These are phyloP conservation scores for Cyclocybe aegerita DNA, from an alignment of 768 basidiomycete genomes.

Conservation along the genomic window DNA sequence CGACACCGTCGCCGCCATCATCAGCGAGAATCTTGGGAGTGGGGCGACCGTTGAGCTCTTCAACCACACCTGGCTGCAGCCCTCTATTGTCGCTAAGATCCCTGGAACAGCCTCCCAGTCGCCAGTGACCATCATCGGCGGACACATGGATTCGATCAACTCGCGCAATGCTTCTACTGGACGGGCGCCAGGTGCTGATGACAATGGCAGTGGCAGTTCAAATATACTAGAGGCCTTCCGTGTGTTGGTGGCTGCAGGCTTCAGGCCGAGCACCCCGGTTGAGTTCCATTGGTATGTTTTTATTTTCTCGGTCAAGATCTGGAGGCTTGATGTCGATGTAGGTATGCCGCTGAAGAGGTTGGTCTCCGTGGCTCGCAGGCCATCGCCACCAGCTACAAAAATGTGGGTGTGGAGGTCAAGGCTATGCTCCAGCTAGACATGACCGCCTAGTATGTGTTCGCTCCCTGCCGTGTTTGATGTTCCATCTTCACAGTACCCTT, in stretches of 20 bases:
- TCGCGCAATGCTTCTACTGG: slow-evolving; percentile 27
- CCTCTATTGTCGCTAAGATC: slow-evolving; percentile 32
- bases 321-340: slow-evolving; percentile 31
- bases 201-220: slow-evolving; percentile 42
- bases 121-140: slow-evolving; percentile 35
- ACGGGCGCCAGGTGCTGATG: slow-evolving; percentile 49
- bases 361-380: slow-evolving; percentile 51
- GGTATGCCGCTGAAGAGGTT: slow-evolving; percentile 45
- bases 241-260: slow-evolving; percentile 31
- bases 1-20: slow-evolving; percentile 23
- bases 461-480: background rate
- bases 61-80: slow-evolving; percentile 31
- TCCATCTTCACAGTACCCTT: slow-evolving; percentile 11
- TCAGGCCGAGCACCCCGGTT: slow-evolving; percentile 35
- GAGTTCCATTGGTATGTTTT: slow-evolving; percentile 43
- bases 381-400: slow-evolving; percentile 48
- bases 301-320: slow-evolving; percentile 4
- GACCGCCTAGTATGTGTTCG: slow-evolving; percentile 34
- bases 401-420: slow-evolving; percentile 36
- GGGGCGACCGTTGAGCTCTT: slow-evolving; percentile 23
- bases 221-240: slow-evolving; percentile 42
- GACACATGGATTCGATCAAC: slow-evolving; percentile 41
- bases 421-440: slow-evolving; percentile 47
- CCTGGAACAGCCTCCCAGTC: slow-evolving; percentile 23
- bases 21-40: slow-evolving; percentile 18